Evolutionary conservation across 2,329 filamentous ascomycete species (phyloP), one percentile per base, ranked within the genome.

Genomic region (Penicillium oxalicum): DNA sequence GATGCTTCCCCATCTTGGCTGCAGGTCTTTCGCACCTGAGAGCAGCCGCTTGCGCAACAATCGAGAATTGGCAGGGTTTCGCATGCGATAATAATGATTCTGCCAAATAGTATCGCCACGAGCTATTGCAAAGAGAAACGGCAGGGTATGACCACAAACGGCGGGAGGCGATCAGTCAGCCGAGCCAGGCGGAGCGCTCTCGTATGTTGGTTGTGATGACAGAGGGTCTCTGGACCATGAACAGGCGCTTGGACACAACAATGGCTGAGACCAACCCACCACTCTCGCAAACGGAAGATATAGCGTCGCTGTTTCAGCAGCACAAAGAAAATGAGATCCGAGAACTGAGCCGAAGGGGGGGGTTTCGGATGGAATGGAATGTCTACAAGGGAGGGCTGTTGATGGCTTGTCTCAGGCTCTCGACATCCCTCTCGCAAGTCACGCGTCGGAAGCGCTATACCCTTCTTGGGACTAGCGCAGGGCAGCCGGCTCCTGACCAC

Each of bases 381-480:
- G 45, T 46, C 47, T 54, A 34, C 49, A 43, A 51, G 50, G 52
- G 60, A 61, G 54, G 58, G 49, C 50, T 28, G 49, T 54, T 60
- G 54, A 49, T 54, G 59, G 35, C 24, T 44, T 34, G 26, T 26
- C 18, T 36, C 25, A 18, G 61, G 25, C 28, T 26, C 18, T 36
- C 25, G 9, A 60, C 61, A 58, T 62, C 53, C 55, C 61, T 59
- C 52, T 55, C 50, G 55, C 27, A 40, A 38, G 65, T 69, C 66
- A 69, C 66, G 66, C 66, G 66, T 68, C 66, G 61, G 65, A 29
- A 48, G 51, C 65, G 61, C 66, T 69, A 69, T 57, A 28, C 66
- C 65, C 27, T 27, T 60, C 57, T 52, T 29, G 24, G 42, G n/a
- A 57, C 55, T 40, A 35, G 36, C 37, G 13, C 40, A 18, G 38